Base-by-base conservation (phyloP, 148 eudicot genomes). In the Diospyros lotus region DNA sequence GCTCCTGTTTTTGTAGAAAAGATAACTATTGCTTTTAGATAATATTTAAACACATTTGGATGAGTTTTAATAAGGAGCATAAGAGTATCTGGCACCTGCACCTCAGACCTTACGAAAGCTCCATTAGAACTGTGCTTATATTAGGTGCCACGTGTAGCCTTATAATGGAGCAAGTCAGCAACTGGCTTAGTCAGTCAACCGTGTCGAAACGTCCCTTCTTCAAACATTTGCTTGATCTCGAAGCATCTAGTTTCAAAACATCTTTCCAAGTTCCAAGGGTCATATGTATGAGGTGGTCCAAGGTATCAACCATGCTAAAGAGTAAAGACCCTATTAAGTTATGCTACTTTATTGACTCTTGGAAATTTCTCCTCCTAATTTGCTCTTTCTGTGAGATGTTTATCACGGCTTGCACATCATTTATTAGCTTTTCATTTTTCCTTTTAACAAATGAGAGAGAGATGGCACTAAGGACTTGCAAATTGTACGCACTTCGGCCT, bases 111-210 rank as follows among this genome's bases (percentile, higher is more conserved):
- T 42, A 15, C 3, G 28, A 68, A 66, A 53, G 18, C 4, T 54
- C 11, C 58, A 39, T 54, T 10, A 12, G 40, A 54, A 17, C 13
- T 40, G 17, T 68, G 9, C 9, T 15, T 52, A 5, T 52, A 4
- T 68, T 43, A 68, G 1, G 38, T 68, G 59, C 58, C 48, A 63
- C n/a, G 44, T 68, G 72, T 70, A 41, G 72, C 43, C 9, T 9
- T 18, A 8, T 18, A 2, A 12, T 48, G 4, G 39, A 39, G 17
- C 54, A 28, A 28, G 28, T 28, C 18, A 42, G 72, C 60, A 40
- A 69, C 48, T 39, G 9, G 9, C 11, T 6, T 40, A 41, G 58
- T 28, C 28, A n/a, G 11, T 18, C 61, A 28, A 28, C 48, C 4
- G 38, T 53, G 45, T 54, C 15, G 46, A 51, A 52, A 4, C n/a